Conservation (phyloP, 83 land plant species). For the Diphasiastrum complanatum region DNA sequence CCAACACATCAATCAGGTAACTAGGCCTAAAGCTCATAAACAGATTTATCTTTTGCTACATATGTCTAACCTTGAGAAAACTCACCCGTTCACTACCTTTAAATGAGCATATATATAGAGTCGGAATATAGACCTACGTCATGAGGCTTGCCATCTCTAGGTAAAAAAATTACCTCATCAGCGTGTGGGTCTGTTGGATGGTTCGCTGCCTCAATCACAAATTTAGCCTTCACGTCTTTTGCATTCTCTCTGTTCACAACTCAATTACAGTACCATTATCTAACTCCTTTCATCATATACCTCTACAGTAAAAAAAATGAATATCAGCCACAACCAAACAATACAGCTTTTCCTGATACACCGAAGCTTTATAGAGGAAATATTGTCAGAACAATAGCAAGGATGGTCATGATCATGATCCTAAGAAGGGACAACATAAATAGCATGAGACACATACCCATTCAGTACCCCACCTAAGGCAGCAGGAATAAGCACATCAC, state of each 20-base stretch:
- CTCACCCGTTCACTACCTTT: too few relatives aligned
- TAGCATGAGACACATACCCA: slow-evolving; percentile 33
- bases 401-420: neutral
- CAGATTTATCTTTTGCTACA: too few relatives aligned
- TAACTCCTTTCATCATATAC: neutral
- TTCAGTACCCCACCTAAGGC: slow-evolving; percentile 90
- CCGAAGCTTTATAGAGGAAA: too few relatives aligned
- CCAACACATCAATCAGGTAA: too few relatives aligned
- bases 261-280: neutral
- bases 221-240: slow-evolving; percentile 66
- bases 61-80: too few relatives aligned
- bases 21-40: too few relatives aligned
- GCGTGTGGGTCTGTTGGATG: slow-evolving; percentile 95
- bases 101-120: too few relatives aligned
- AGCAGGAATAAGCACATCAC: slow-evolving; percentile 88
- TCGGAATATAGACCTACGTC: too few relatives aligned
- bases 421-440: neutral
- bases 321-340: neutral
- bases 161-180: slow-evolving; percentile 94
- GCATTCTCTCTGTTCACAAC: slow-evolving; percentile 64
- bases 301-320: neutral
- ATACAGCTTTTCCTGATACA: too few relatives aligned
- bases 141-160: too few relatives aligned
- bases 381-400: neutral
- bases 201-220: slow-evolving; percentile 83